Base-by-base conservation (phyloP, 176 grass and related monocot genomes). In the Cenchrus americanus region DNA sequence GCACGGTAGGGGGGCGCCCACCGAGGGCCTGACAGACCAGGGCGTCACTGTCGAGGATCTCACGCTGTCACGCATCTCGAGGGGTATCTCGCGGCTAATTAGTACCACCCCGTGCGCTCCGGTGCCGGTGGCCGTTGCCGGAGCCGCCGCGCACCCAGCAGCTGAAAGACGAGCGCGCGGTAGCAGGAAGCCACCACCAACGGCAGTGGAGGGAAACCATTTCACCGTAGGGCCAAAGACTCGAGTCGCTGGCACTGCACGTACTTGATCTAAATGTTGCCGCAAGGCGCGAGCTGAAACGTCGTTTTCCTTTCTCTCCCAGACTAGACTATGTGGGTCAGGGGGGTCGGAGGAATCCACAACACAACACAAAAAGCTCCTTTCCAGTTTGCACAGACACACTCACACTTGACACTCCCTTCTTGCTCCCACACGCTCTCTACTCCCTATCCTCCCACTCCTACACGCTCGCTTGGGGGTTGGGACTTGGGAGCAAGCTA, bases 21-120 rank as follows among this genome's bases (percentile, higher is more conserved):
- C 59, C 65, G 0, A 34, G 53, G 41, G 66, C 75, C 75, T 82
- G 63, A 62, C 71, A 70, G 32, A 19, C 60, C 63, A 71, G 46
- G 60, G 60, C 60, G 76, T 68, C 50, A 6, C 50, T 67, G 76
- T 68, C 68, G 49, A 84, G 75, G 75, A 84, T 84, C 76, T 75
- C 81, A 73, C 88, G 79, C 49, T 84, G 69, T 75, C 81, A 73
- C 88, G 79, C 49, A 78, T 73, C 79, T 69, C 83, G 83, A 90
- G 78, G 83, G 8, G 58, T 73, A 78, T 90, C 88, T 82, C 24
- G 7, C 48, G 18, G 55, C 32, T 46, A 76, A 65, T 42, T 58
- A 66, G 44, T 22, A 7, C 46, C 18, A 26, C 43, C 6, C 43
- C 43, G 7, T 7, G 6, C 7, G 4, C 43, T 30, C 27, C 27